Percentiles rank a stretch among this genome's conserved stretches.
Conservation (phyloP, 441 rosid species). For the Codiaeum variegatum region DNA sequence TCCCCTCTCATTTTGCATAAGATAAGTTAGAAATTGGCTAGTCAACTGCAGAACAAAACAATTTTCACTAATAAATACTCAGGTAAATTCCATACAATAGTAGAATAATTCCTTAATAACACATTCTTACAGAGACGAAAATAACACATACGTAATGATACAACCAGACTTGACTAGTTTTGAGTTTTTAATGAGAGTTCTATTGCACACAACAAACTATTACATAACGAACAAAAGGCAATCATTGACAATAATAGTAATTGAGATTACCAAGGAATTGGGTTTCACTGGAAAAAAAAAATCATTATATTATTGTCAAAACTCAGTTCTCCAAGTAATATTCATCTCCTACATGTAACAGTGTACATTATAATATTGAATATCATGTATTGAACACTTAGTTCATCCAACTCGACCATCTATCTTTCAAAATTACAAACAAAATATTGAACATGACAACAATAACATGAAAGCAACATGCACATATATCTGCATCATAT, state of each 20-base stretch:
- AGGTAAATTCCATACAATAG: not conserved
- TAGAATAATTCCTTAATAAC: not conserved
- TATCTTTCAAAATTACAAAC: not conserved
- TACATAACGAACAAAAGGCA: conserved; percentile 1
- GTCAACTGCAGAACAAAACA: not conserved
- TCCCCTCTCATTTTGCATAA: not conserved
- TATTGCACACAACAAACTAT: not conserved
- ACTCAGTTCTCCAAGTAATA: not conserved
- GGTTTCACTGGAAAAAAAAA: no score
- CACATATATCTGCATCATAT: not conserved
- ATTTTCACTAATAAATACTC: not conserved
- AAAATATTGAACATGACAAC: not conserved
- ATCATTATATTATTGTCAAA: not conserved
- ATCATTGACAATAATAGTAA: not conserved
- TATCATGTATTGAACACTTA: not conserved
- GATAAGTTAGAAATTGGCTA: not conserved
- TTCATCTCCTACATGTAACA: not conserved
- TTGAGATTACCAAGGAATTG: not conserved
- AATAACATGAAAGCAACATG: not conserved
- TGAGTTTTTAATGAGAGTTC: not conserved
- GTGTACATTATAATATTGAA: not conserved
- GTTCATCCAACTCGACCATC: not conserved
- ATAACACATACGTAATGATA: not conserved
- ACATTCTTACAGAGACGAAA: not conserved
- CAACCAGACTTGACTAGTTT: not conserved